phyloP scores from a whole-genome alignment of 257 asterid species.

The Scutellaria minor region DNA sequence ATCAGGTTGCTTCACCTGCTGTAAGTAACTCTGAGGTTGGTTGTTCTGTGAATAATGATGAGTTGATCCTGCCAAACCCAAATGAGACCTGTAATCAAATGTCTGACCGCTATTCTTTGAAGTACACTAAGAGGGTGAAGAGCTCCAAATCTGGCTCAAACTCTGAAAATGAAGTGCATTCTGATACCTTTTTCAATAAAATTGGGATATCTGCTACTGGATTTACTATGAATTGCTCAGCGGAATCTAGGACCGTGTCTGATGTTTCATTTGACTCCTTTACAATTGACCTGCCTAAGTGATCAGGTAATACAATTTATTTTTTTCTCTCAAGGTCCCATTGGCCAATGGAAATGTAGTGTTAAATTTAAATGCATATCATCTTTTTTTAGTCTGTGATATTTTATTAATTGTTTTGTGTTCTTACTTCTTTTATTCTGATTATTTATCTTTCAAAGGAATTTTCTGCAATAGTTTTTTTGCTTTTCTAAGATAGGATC shows the following conservation, averaged over 20 bases:
- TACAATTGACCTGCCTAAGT: slow-evolving; percentile 38
- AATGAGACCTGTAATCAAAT: slow-evolving; percentile 26
- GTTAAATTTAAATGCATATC: slow-evolving; percentile 13
- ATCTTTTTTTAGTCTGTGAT: not conserved
- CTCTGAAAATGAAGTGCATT: slow-evolving; percentile 32
- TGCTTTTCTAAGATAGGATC: slow-evolving; percentile 2
- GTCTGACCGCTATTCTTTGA: slow-evolving; percentile 37
- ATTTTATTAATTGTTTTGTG: slow-evolving; percentile 8
- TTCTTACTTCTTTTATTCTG: slow-evolving; percentile 10
- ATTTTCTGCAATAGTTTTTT: not conserved
- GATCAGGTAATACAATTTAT: slow-evolving; percentile 45
- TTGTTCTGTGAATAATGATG: slow-evolving; percentile 31
- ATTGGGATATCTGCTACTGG: slow-evolving; percentile 40
- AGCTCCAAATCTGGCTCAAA: slow-evolving; percentile 37
- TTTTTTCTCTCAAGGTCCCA: slow-evolving; percentile 9
- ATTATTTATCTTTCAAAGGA: slow-evolving; percentile 9
- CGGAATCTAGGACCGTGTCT: slow-evolving; percentile 46
- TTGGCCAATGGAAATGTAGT: slow-evolving; percentile 9
- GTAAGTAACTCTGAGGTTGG: slow-evolving; percentile 32
- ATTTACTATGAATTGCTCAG: slow-evolving; percentile 40
- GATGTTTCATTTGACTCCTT: slow-evolving; percentile 40
- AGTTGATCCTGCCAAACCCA: slow-evolving; percentile 35
- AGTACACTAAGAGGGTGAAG: slow-evolving; percentile 50
- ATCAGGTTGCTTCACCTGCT: slow-evolving; percentile 27
- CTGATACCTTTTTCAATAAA: slow-evolving; percentile 35